Evolutionary conservation across 495 filamentous ascomycete species (phyloP), one percentile per base, ranked within the genome.

Genomic region (Neurospora sp.): DNA sequence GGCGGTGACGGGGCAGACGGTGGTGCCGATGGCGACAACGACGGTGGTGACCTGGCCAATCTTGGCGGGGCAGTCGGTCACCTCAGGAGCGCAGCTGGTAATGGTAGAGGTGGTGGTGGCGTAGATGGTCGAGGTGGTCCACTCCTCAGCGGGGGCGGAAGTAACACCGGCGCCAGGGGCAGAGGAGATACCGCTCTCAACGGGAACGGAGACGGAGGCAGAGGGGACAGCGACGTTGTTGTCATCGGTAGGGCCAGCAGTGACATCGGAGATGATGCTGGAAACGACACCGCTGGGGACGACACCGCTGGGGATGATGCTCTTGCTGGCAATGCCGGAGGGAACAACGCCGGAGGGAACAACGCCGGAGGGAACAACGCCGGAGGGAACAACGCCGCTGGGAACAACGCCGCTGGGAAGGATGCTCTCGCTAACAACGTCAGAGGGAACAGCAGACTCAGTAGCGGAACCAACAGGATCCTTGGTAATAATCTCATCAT

Each of bases 1-100:
- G 22, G 77, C 68, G 3, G 82, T 82, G 5, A 85, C 79, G 40
- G 84, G 84, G 78, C 83, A 86, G 39, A 85, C 75, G 16, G 83
- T 86, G 9, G 83, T 84, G 42, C 80, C 82, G 31, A 80, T 45
- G 14, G 81, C 77, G 39, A 85, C 74, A 9, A 76, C 81, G 68
- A 83, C 77, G 59, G 84, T 85, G n/a, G 79, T 78, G 14, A 85
- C 81, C 40, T 72, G 53, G 4, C 74, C 77, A 5, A 53, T 53
- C 8, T 65, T 35, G n/a, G 69, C 74, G n/a, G 76, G 79, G 85
- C 74, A 91, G 84, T 88, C 79, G 72, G 87, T 89, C 74, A 91
- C 87, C 48, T 82, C 84, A 40, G 89, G 80, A 73, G 83, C 85
- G 81, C 90, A 92, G 38, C 84, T 85, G 1, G 85, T 89, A 74